A percentile compares a stretch with the other conserved stretches of the same genome.
These are phyloP conservation scores for Stellera chamaejasme DNA, from an alignment of 345 rosid genomes.

Conservation along the genomic window DNA sequence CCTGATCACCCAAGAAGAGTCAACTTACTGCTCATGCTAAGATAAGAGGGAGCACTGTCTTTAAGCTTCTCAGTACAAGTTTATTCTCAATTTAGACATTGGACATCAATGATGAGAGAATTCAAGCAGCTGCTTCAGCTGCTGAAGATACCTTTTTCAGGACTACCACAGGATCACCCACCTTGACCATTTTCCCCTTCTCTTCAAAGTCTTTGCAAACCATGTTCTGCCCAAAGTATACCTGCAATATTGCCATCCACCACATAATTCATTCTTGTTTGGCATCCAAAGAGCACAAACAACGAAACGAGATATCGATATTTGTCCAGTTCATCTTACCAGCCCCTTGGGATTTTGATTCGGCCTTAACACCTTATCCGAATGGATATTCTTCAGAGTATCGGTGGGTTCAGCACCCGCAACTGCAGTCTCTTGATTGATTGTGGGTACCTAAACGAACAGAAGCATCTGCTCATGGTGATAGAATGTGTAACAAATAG, in stretches of 20 bases:
- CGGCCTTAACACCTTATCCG: slow-evolving; percentile 66
- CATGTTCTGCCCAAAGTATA: slow-evolving; percentile 79
- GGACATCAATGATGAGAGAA: background rate
- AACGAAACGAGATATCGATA: background rate
- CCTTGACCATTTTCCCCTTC: slow-evolving; percentile 37
- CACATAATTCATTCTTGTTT: background rate
- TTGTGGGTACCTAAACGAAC: slow-evolving; percentile 49
- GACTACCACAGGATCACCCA: slow-evolving; percentile 64
- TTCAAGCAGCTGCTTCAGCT: slow-evolving; percentile 70
- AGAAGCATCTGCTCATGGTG: background rate
- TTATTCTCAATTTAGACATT: too few species aligned
- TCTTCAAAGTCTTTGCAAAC: slow-evolving; percentile 40
- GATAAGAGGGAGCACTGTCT: too few species aligned
- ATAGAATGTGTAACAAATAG: background rate
- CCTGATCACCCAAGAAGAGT: too few species aligned
- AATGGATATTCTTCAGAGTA: slow-evolving; percentile 49
- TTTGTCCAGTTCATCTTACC: slow-evolving; percentile 27
- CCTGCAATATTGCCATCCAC: slow-evolving; percentile 27
- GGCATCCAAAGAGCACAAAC: background rate
- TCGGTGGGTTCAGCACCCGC: slow-evolving; percentile 59
- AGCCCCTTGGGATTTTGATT: slow-evolving; percentile 51
- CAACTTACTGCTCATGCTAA: too few species aligned
- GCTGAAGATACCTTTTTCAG: slow-evolving; percentile 46
- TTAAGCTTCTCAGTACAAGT: too few species aligned
- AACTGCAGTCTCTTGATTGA: slow-evolving; percentile 57